Evolutionary conservation across 352 stramenopile genomes (phyloP).

Genomic region (Phytophthora nicotianae): DNA sequence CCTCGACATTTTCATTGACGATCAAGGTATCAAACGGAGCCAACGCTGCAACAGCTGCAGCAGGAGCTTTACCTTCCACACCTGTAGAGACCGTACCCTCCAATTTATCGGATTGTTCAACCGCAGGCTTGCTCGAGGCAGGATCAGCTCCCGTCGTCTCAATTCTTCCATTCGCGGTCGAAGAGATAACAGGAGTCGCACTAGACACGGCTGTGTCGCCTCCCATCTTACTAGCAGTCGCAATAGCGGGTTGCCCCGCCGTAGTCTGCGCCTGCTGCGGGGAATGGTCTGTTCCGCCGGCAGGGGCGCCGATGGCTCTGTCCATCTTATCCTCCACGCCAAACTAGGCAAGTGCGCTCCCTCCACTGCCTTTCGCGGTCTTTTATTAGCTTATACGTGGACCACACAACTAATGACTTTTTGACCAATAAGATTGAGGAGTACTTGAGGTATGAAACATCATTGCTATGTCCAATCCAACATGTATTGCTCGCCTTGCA

Average conservation of each 20-base stretch:
- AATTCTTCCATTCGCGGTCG: background rate
- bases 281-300: background rate
- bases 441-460: too few relatives aligned
- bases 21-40: background rate
- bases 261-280: conserved; percentile 1
- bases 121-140: conserved; percentile 1
- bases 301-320: background rate
- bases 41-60: background rate
- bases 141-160: conserved; percentile 1
- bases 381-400: conserved; percentile 3
- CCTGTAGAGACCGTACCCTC: background rate
- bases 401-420: background rate
- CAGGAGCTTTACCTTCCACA: background rate
- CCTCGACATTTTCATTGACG: background rate
- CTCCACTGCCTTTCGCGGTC: conserved; percentile 12
- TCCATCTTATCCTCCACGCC: conserved; percentile 22
- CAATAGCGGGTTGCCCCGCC: background rate
- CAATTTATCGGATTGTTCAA: conserved; percentile 2
- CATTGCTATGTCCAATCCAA: too few relatives aligned
- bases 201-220: background rate
- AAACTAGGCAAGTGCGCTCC: conserved; percentile 27
- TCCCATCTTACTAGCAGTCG: background rate
- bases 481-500: too few relatives aligned
- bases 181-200: background rate
- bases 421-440: background rate